Conservation (phyloP, 768 basidiomycete species). For the Tricholoma furcatifolium region DNA sequence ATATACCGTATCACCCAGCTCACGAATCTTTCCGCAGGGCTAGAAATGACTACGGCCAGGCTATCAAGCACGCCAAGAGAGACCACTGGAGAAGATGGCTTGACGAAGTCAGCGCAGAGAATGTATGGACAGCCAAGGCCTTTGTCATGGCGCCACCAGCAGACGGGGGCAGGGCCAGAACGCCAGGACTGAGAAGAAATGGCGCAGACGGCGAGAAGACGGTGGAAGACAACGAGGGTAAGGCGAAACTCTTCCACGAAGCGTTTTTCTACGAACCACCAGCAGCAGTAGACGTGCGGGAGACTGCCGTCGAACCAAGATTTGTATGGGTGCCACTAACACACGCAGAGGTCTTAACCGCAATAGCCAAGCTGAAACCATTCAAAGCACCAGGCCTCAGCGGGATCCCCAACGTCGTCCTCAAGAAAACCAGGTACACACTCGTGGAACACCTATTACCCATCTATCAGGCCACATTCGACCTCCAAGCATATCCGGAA, state of each 20-base stretch:
- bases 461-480: slow-evolving; percentile 28
- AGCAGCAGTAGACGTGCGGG: slow-evolving; percentile 8
- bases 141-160: slow-evolving; percentile 16
- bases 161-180: slow-evolving; percentile 24
- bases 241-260: slow-evolving; percentile 17
- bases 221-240: slow-evolving; percentile 23
- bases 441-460: slow-evolving; percentile 23
- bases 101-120: slow-evolving; percentile 10
- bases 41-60: too few relatives aligned
- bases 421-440: slow-evolving; percentile 20
- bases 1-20: slow-evolving; percentile 17
- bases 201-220: slow-evolving; percentile 9
- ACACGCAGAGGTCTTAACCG: slow-evolving; percentile 21
- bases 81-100: slow-evolving; percentile 26
- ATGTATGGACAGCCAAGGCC: slow-evolving; percentile 25
- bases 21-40: slow-evolving; percentile 13
- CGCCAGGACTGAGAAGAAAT: slow-evolving; percentile 24
- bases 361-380: slow-evolving; percentile 26
- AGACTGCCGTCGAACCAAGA: too few relatives aligned
- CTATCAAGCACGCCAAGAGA: slow-evolving; percentile 2
- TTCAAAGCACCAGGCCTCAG: slow-evolving; percentile 33
- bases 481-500: slow-evolving; percentile 23
- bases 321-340: slow-evolving; percentile 20
- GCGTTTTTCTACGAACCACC: slow-evolving; percentile 29
- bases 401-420: too few relatives aligned